Conservation (phyloP, 345 rosid species). For the Viola odorata region DNA sequence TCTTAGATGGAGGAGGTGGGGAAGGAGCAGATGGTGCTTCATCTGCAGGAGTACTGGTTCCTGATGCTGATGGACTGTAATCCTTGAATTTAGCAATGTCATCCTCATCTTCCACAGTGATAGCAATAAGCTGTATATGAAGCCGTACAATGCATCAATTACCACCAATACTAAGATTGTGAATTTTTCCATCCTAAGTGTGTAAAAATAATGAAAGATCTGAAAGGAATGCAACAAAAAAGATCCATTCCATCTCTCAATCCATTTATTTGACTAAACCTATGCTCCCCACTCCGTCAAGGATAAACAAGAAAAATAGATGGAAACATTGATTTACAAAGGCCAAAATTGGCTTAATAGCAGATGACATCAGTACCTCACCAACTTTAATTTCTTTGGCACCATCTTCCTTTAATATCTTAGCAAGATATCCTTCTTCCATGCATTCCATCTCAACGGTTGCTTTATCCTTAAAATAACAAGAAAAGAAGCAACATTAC, state of each 20-base stretch:
- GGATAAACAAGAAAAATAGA: background rate
- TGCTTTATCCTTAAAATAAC: conserved; percentile 69
- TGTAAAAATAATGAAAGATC: background rate
- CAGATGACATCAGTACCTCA: conserved; percentile 49
- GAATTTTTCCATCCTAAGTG: background rate
- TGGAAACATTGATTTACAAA: background rate
- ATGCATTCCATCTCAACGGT: conserved; percentile 99
- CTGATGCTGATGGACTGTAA: conserved; percentile 61
- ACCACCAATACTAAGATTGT: conserved; percentile 3
- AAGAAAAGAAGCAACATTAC: conserved; percentile 2
- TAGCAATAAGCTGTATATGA: conserved; percentile 57
- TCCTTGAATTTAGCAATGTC: conserved; percentile 82
- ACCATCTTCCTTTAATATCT: conserved; percentile 84
- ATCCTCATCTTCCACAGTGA: conserved; percentile 88
- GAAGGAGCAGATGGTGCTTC: conserved; percentile 41
- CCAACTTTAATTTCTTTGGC: conserved; percentile 90
- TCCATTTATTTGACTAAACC: background rate
- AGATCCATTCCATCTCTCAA: background rate
- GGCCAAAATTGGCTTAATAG: background rate
- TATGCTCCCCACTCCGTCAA: background rate
- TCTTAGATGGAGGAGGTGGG: conserved; percentile 44
- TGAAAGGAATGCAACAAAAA: conserved; percentile 1
- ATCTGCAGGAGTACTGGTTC: conserved; percentile 31
- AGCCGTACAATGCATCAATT: background rate
- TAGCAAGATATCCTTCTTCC: conserved; percentile 98